Evolutionary conservation across 1,139 yeast genomes (phyloP).

Genomic region (Geotrichum phurueaensis): DNA sequence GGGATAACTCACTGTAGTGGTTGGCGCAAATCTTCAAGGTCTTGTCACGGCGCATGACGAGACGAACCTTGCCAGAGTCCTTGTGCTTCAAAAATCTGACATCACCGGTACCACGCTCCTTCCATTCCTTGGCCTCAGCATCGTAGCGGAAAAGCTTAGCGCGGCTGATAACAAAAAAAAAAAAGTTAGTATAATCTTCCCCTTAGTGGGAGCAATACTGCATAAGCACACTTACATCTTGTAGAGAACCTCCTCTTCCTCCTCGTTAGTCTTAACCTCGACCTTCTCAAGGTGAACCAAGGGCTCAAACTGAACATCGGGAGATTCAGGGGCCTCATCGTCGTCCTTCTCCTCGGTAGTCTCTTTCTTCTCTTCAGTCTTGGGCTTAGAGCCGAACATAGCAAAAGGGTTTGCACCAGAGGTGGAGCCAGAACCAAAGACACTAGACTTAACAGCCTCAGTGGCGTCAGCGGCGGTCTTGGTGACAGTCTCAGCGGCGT

Average conservation of each 20-base stretch:
- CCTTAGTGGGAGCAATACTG: slow-evolving; percentile 21
- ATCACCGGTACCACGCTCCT: slow-evolving; percentile 99
- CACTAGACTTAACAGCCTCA: slow-evolving; percentile 19
- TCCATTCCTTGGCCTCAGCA: slow-evolving; percentile 79
- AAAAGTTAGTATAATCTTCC: not conserved
- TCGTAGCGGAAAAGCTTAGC: slow-evolving; percentile 93
- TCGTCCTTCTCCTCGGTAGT: slow-evolving; percentile 35
- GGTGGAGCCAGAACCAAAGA: slow-evolving; percentile 38
- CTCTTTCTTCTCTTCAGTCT: slow-evolving; percentile 47
- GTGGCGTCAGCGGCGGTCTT: slow-evolving; percentile 18
- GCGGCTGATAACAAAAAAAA: slow-evolving; percentile 37
- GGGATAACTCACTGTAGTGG: slow-evolving; percentile 49
- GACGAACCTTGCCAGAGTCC: slow-evolving; percentile 69
- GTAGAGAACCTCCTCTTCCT: slow-evolving; percentile 81
- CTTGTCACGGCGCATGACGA: slow-evolving; percentile 98
- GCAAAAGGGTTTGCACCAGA: slow-evolving; percentile 72
- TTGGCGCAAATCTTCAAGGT: slow-evolving; percentile 97
- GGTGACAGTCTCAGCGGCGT: slow-evolving; percentile 12
- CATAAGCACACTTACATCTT: slow-evolving; percentile 47
- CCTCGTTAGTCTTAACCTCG: slow-evolving; percentile 95
- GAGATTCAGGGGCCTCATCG: slow-evolving; percentile 79
- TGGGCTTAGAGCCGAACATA: slow-evolving; percentile 77
- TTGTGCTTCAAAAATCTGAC: slow-evolving; percentile 92
- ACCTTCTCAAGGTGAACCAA: slow-evolving; percentile 91
- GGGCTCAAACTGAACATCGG: slow-evolving; percentile 95